These are phyloP conservation scores for Cercospora canescens DNA, from an alignment of 2,329 filamentous ascomycete species.

Conservation along the genomic window DNA sequence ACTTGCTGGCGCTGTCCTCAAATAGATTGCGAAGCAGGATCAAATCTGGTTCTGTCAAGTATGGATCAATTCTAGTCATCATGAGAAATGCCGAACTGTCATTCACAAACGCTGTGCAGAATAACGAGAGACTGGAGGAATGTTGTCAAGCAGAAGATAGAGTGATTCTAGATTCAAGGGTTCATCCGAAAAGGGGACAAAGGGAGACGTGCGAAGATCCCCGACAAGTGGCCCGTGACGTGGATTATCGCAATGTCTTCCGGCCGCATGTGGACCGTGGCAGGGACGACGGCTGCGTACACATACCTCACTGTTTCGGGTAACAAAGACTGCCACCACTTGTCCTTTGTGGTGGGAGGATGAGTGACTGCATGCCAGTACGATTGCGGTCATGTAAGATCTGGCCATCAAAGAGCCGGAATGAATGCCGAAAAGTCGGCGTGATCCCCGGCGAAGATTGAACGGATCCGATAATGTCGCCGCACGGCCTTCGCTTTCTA, in stretches of 20 bases:
- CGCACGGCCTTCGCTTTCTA: no score
- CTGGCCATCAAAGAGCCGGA: not conserved
- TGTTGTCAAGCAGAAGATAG: not conserved
- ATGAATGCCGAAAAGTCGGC: not conserved
- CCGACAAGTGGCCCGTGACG: not conserved
- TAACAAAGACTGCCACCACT: not conserved
- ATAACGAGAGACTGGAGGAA: not conserved
- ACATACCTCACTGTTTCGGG: not conserved
- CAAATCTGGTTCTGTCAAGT: slow-evolving; percentile 42
- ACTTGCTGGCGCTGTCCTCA: slow-evolving; percentile 28
- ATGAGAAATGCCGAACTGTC: not conserved
- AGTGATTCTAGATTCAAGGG: not conserved
- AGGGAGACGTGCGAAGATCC: not conserved
- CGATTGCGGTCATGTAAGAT: not conserved
- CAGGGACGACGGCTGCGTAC: no score
- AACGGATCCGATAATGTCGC: not conserved
- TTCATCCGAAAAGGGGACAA: not conserved
- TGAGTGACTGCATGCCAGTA: not conserved
- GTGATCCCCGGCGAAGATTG: not conserved
- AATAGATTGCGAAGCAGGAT: slow-evolving; percentile 43
- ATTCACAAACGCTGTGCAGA: not conserved
- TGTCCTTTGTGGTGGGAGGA: not conserved
- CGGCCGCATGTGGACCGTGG: not conserved
- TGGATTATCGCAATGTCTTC: not conserved
- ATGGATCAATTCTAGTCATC: slow-evolving; percentile 28